Evolutionary conservation across 2,329 filamentous ascomycete species (phyloP), one percentile per base, ranked within the genome.

Genomic region (Aspergillus fijiensis): DNA sequence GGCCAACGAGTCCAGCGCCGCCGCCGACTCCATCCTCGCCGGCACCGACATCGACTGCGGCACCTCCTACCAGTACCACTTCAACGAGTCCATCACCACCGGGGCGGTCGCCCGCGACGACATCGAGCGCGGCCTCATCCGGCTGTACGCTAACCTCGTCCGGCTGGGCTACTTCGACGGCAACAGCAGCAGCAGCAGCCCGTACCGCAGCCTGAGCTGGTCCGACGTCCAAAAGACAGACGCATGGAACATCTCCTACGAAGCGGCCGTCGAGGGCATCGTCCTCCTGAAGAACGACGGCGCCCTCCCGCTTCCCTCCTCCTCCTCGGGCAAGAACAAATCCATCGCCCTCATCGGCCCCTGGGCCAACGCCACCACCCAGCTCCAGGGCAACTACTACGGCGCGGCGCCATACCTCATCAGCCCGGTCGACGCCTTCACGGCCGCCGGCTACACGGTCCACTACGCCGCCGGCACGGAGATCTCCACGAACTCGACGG

Each of bases 321-420:
- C 77, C 4, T 66, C 69, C 4, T 6, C 2, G 4, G 16, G 39
- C 5, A 45, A 19, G 12, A 45, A 19, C n/a, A 45, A 45, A 16
- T 45, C 72, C 48, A 75, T 88, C 3, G 85, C 83, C 0, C 72
- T 88, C 49, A 75, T 88, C 29, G 86, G 85, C 0, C 80, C 80
- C 51, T 88, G 84, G 80, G 84, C 82, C 2, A 85, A 85, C 55
- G 82, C 82, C 6, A 84, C 83, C 0, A 76, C 73, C 4, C 80
- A 86, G 60, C 80, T 88, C 75, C 83, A 83, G 54, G 86, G 85
- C 0, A 85, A 85, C 65, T 88, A 89, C 72, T 77, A 69, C 59
- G 85, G 86, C 29, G 72, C 78, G 2, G 79, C 86, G 0, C 84
- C 84, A 0, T 88, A 84, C 70, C 74, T 84, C 3, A 80, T 79